These are phyloP conservation scores for Lichtheimia ornata DNA, from an alignment of 371 early-diverging fungal species.

Conservation along the genomic window DNA sequence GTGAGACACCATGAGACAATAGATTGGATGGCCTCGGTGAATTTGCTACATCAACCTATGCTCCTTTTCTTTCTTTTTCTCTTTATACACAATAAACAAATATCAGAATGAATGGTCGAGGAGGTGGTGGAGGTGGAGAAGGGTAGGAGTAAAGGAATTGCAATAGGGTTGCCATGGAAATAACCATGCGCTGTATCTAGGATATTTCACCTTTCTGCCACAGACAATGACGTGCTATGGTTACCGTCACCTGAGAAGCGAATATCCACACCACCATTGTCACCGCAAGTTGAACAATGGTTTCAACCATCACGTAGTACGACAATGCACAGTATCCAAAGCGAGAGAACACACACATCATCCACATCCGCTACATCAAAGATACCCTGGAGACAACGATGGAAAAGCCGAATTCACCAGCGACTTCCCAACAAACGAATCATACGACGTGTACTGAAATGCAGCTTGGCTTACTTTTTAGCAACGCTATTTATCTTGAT, in stretches of 20 bases:
- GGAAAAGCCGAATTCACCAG: no score
- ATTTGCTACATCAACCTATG: background rate
- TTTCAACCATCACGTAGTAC: constrained; percentile 11
- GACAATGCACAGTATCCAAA: background rate
- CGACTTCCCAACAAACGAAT: constrained; percentile 27
- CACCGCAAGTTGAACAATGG: constrained; percentile 16
- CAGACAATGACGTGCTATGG: background rate
- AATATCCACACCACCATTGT: background rate
- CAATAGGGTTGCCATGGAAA: background rate
- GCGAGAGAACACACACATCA: constrained; percentile 13
- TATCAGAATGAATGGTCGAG: no score
- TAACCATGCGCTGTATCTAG: background rate
- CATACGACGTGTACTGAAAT: constrained; percentile 56
- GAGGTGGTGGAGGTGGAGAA: background rate
- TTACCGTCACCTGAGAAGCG: background rate
- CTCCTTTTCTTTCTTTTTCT: background rate
- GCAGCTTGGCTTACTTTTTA: constrained; percentile 49
- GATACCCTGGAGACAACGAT: no score
- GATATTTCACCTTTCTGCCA: background rate
- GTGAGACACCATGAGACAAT: no score
- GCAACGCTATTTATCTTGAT: constrained; percentile 47
- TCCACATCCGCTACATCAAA: constrained; percentile 31
- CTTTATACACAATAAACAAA: background rate
- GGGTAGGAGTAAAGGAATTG: background rate
- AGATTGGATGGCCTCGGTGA: background rate